Base-by-base conservation (phyloP, 2,329 filamentous ascomycete genomes). In the Gnomoniopsis sp. region DNA sequence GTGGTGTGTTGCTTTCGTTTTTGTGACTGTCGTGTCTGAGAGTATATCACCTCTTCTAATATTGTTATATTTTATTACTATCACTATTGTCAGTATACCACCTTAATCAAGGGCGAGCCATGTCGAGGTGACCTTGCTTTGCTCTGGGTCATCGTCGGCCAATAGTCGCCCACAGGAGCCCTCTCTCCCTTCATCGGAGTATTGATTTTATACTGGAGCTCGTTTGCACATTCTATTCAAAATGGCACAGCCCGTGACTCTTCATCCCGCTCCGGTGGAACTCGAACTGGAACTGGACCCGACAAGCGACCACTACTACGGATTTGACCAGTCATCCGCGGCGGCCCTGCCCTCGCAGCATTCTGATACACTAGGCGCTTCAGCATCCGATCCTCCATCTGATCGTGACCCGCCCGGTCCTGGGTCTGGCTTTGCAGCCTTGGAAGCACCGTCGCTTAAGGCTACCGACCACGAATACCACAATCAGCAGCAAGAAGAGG, bases 311-410 rank as follows among this genome's bases (percentile, higher is more conserved):
- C 60, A 62, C 53, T 62, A 59, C 53, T 52, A 38, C 38, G 38
- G n/a, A 53, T 62, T 54, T 19, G 57, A 57, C 49, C 44, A 57
- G 26, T 47, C 36, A 26, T 58, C 56, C 44, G 44, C 41, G 19
- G 15, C 36, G 34, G 53, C 57, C 52, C 43, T 43, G 52, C 54
- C 53, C 44, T 58, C 57, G 33, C 60, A 62, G 47, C 33, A 49
- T 60, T 48, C 60, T 62, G 60, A 62, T 55, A 62, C 60, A 60
- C 57, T 60, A 57, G 54, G 55, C 43, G 60, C 60, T 62, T 62
- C 60, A 62, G 26, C 58, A 33, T 21, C 41, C 49, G 60, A 52
- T 51, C 58, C 58, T 52, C 49, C 43, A 49, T 46, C 60, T 51
- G 49, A 38, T 38, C 46, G 53, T 34, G 23, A 19, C 48, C 55